Conservation (phyloP, 352 stramenopile species). For the Phytophthora sp. region DNA sequence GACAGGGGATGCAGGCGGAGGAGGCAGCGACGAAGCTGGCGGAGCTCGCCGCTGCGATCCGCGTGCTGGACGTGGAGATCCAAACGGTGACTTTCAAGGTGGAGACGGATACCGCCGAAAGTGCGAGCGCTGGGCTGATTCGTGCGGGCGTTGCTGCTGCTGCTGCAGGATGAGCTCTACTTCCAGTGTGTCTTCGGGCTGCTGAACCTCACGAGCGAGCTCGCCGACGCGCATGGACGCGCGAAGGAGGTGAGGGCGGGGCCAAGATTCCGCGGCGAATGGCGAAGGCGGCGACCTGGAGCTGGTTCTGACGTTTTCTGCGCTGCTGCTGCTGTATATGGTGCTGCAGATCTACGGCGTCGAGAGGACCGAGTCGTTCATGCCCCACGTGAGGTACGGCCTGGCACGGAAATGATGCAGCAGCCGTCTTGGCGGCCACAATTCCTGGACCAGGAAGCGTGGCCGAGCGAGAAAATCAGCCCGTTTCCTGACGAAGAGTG, state of each 20-base stretch:
- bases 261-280: not conserved
- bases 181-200: slow-evolving; percentile 77
- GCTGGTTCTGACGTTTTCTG: not conserved
- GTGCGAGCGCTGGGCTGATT: not conserved
- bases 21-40: slow-evolving; percentile 40
- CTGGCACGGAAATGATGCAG: too few species aligned
- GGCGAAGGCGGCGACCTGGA: not conserved
- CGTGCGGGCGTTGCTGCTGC: not conserved
- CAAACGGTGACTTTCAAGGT: slow-evolving; percentile 59
- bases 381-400: slow-evolving; percentile 75
- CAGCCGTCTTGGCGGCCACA: too few species aligned
- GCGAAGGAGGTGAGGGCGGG: slow-evolving; percentile 44
- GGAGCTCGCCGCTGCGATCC: slow-evolving; percentile 40
- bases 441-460: too few species aligned
- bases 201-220: slow-evolving; percentile 43
- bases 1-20: slow-evolving; percentile 31
- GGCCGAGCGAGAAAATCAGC: slow-evolving; percentile 2
- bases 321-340: not conserved
- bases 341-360: slow-evolving; percentile 45
- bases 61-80: slow-evolving; percentile 40
- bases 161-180: slow-evolving; percentile 54
- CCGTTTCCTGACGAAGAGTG: not conserved
- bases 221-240: slow-evolving; percentile 35
- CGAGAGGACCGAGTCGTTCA: slow-evolving; percentile 49
- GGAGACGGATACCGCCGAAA: too few species aligned